A percentile compares a stretch with the other conserved stretches of the same genome.
phyloP scores from a whole-genome alignment of 768 basidiomycete genomes.

The Kwoniella botswanensis region DNA sequence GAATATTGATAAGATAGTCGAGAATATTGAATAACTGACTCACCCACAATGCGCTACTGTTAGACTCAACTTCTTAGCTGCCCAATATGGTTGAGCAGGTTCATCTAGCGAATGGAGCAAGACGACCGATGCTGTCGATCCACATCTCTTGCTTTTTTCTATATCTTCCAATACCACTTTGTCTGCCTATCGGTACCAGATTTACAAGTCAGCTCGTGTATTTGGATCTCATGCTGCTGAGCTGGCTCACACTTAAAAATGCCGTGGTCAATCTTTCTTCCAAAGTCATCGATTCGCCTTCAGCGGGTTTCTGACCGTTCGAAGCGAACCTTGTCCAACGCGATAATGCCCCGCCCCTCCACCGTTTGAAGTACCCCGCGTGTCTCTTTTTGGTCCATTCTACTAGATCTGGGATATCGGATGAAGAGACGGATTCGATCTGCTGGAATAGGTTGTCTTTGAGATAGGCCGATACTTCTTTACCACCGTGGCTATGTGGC shows the following conservation, averaged over 20 bases:
- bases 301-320: conserved; percentile 2
- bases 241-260: conserved; percentile 74
- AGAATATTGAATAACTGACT: conserved; percentile 28
- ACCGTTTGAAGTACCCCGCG: conserved; percentile 85
- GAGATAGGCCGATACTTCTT: conserved; percentile 83
- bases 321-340: conserved; percentile 51
- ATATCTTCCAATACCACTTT: conserved; percentile 71
- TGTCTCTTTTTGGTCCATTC: conserved; percentile 35
- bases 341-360: conserved; percentile 73
- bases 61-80: conserved; percentile 72
- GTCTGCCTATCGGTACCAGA: conserved; percentile 66
- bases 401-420: conserved; percentile 66
- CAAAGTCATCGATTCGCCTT: conserved; percentile 64
- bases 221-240: no score
- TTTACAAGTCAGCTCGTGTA: not conserved
- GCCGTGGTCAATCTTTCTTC: conserved; percentile 84
- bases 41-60: conserved; percentile 94
- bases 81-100: conserved; percentile 78
- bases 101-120: conserved; percentile 87
- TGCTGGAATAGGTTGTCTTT: conserved; percentile 83
- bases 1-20: not conserved
- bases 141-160: conserved; percentile 71
- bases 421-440: conserved; percentile 72
- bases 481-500: conserved; percentile 78
- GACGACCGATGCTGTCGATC: conserved; percentile 88